Percentiles rank a stretch among this genome's conserved stretches.
Evolutionary conservation across 2,329 filamentous ascomycete species (phyloP).

Genomic region (Teratosphaeria epicoccoides): DNA sequence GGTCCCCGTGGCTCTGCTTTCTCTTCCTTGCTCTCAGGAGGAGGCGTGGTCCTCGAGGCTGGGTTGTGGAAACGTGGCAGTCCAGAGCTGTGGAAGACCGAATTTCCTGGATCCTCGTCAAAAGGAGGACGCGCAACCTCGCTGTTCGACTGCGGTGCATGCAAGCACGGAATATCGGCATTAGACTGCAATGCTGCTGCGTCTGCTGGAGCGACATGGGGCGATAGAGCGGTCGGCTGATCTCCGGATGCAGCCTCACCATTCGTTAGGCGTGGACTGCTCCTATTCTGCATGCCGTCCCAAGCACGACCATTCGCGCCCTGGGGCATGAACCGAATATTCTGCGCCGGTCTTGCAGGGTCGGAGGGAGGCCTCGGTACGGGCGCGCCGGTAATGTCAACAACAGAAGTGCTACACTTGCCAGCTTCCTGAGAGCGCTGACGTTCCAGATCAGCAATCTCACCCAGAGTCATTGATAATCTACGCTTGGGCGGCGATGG

Average conservation of each 20-base stretch:
- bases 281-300: slow-evolving; percentile 22
- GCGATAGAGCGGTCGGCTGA: neutral
- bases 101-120: slow-evolving; percentile 10
- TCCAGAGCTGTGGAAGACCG: slow-evolving; percentile 16
- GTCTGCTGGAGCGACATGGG: neutral
- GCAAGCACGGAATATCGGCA: slow-evolving; percentile 7
- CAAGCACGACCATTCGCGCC: slow-evolving; percentile 19
- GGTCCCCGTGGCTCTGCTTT: slow-evolving; percentile 4
- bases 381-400: slow-evolving; percentile 1
- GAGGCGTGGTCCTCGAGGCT: slow-evolving; percentile 6
- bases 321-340: slow-evolving; percentile 20
- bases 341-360: slow-evolving; percentile 5
- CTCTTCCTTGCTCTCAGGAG: slow-evolving; percentile 4
- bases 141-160: slow-evolving; percentile 5
- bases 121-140: slow-evolving; percentile 5
- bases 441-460: slow-evolving; percentile 14
- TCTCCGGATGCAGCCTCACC: neutral
- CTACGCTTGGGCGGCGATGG: slow-evolving; percentile 7
- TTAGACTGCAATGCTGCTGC: slow-evolving; percentile 1
- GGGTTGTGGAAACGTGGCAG: slow-evolving; percentile 17
- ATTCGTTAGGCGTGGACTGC: slow-evolving; percentile 4
- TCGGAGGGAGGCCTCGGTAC: neutral
- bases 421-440: neutral
- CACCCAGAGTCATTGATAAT: slow-evolving; percentile 17
- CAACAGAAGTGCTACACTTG: neutral